Conservation (phyloP, 2,329 filamentous ascomycete species). For the Aspergillus fischeri region DNA sequence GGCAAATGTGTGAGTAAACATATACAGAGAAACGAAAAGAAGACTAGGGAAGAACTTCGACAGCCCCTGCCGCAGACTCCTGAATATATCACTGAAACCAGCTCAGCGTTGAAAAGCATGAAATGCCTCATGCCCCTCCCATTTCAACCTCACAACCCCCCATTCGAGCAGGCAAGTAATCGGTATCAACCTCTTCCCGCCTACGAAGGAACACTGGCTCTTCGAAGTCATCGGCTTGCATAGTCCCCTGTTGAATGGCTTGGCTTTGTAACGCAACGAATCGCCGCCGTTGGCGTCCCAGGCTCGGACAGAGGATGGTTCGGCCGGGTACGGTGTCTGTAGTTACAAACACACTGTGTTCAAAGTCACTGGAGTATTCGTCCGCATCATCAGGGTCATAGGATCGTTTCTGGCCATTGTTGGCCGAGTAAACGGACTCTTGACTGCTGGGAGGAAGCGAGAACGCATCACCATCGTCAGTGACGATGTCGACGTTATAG, state of each 20-base stretch:
- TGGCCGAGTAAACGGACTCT: slow-evolving; percentile 27
- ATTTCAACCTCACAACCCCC: slow-evolving; percentile 23
- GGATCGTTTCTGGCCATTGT: slow-evolving; percentile 42
- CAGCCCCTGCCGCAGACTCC: not conserved
- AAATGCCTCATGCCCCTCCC: slow-evolving; percentile 28
- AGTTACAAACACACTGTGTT: slow-evolving; percentile 9
- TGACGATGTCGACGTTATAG: slow-evolving; percentile 24
- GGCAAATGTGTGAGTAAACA: not conserved
- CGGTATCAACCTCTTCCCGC: slow-evolving; percentile 37
- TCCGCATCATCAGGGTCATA: slow-evolving; percentile 37
- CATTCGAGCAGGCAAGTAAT: slow-evolving; percentile 14
- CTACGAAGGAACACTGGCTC: slow-evolving; percentile 43
- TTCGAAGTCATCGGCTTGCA: slow-evolving; percentile 42
- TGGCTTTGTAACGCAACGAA: slow-evolving; percentile 13
- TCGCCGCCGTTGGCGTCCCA: slow-evolving; percentile 26
- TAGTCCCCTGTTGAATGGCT: slow-evolving; percentile 8
- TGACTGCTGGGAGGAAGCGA: slow-evolving; percentile 40
- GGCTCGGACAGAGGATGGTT: slow-evolving; percentile 30
- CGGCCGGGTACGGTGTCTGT: slow-evolving; percentile 23
- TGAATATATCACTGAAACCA: not conserved
- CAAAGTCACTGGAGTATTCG: slow-evolving; percentile 25
- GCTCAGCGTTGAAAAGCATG: not conserved
- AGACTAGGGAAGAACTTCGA: not conserved
- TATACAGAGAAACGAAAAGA: slow-evolving; percentile 4
- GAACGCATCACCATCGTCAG: slow-evolving; percentile 33